phyloP scores from a whole-genome alignment of 1,284 basidiomycete genomes.

The Neonothopanus nambi region DNA sequence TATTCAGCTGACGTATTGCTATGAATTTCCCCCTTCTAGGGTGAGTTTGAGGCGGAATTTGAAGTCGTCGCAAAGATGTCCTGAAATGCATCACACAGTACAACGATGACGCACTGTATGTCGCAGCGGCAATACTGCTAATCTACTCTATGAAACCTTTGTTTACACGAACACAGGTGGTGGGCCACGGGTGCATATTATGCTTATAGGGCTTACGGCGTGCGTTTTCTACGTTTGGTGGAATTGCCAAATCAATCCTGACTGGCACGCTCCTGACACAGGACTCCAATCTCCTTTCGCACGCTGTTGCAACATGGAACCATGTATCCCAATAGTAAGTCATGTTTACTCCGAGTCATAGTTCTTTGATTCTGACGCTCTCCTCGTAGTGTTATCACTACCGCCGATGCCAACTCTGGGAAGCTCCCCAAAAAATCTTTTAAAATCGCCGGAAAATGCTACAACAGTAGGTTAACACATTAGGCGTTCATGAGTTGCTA shows the following conservation, averaged over 20 bases:
- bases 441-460: slow-evolving; percentile 39
- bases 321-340: slow-evolving; percentile 46
- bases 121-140: too few species aligned
- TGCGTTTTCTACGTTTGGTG: background rate
- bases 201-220: slow-evolving; percentile 44
- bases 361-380: background rate
- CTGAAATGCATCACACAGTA: slow-evolving; percentile 21
- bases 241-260: too few species aligned
- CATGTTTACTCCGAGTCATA: background rate
- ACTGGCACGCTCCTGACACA: too few species aligned
- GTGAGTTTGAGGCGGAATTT: too few species aligned
- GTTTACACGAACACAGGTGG: slow-evolving; percentile 35
- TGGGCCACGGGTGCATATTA: slow-evolving; percentile 53
- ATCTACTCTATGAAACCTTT: background rate
- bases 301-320: slow-evolving; percentile 50
- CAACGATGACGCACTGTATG: slow-evolving; percentile 48
- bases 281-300: slow-evolving; percentile 38
- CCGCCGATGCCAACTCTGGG: slow-evolving; percentile 36
- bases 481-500: background rate
- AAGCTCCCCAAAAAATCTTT: slow-evolving; percentile 40
- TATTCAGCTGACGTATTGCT: background rate
- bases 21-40: too few species aligned
- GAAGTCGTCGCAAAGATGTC: too few species aligned
- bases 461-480: slow-evolving; percentile 34
- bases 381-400: slow-evolving; percentile 38